Base-by-base conservation (phyloP, 495 filamentous ascomycete species). In the Penicillium salamii region DNA sequence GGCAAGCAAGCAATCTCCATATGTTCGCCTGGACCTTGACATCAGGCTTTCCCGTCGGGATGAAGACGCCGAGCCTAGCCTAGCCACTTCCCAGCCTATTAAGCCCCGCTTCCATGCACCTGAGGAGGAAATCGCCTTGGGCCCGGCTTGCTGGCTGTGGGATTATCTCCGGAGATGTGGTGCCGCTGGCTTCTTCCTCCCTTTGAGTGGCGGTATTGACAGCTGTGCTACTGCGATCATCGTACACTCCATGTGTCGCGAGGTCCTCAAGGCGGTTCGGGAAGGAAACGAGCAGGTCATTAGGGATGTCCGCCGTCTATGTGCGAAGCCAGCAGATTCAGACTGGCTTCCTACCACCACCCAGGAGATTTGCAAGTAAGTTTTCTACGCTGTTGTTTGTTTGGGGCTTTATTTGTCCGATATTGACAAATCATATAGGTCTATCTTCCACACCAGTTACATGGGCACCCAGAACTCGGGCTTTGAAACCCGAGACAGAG, bases 381-480 rank as follows among this genome's bases (percentile, higher is more conserved):
- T 54, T 28, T 52, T 18, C n/a, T 48, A 55, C 40, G 11, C 36
- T 19, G 13, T 8, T 32, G 11, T 3, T 12, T n/a, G n/a, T n/a
- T 17, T 28, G 12, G 18, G 1, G 19, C 37, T n/a, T 23, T 15
- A 19, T 43, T 14, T 11, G 17, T 26, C 1, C 3, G 17, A n/a
- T 11, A 18, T 13, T 46, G 21, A 46, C 32, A 5, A 6, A 26
- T 11, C 7, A 26, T 46, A 0, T 18, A 68, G 62, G 42, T 69
- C 65, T 17, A 75, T 93, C 23, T 89, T 95, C 59, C 78, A 83
- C 40, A 95, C 90, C 15, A 61, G 58, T 35, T 96, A 86, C 66
- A 90, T 97, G 86, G 91, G 91, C 9, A 96, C 76, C 29, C 75
- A 78, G 44, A 86, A 95, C 50, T 85, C 79, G 12, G 82, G 78